A percentile compares a stretch with the other conserved stretches of the same genome.
Evolutionary conservation across 169 alveolate genomes (phyloP).

Genomic region (Cryptosporidium canis): DNA sequence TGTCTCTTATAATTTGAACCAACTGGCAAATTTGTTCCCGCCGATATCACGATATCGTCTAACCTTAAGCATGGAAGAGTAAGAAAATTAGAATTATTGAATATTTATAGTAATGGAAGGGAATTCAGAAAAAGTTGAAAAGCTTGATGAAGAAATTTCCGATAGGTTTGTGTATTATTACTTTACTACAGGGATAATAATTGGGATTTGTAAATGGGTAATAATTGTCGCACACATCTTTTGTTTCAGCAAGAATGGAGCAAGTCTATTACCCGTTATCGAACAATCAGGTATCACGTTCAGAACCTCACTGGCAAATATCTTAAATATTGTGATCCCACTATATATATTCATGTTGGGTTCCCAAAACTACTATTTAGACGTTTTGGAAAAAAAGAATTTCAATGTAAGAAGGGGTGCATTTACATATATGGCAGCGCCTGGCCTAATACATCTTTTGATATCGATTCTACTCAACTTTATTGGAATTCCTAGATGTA

Average conservation of each 20-base stretch:
- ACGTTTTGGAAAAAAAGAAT: neutral
- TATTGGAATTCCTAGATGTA: neutral
- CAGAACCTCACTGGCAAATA: neutral
- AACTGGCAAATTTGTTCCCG: neutral
- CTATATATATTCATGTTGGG: neutral
- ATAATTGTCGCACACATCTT: neutral
- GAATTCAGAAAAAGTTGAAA: neutral
- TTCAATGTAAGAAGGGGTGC: neutral
- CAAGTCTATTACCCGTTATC: neutral
- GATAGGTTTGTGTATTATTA: neutral
- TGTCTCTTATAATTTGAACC: no score
- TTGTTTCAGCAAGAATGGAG: neutral
- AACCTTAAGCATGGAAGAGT: neutral
- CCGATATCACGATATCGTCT: neutral
- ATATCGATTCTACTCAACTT: neutral
- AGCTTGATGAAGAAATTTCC: neutral
- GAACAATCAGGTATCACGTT: neutral
- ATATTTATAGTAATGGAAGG: neutral
- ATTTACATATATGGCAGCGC: neutral
- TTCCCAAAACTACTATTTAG: slow-evolving; percentile 1
- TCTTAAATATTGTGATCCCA: neutral
- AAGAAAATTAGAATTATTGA: neutral
- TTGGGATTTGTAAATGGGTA: slow-evolving; percentile 7
- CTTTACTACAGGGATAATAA: neutral
- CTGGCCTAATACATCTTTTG: neutral